phyloP scores from a whole-genome alignment of 331 rosid genomes.

The Rhamnella rubrinervis region DNA sequence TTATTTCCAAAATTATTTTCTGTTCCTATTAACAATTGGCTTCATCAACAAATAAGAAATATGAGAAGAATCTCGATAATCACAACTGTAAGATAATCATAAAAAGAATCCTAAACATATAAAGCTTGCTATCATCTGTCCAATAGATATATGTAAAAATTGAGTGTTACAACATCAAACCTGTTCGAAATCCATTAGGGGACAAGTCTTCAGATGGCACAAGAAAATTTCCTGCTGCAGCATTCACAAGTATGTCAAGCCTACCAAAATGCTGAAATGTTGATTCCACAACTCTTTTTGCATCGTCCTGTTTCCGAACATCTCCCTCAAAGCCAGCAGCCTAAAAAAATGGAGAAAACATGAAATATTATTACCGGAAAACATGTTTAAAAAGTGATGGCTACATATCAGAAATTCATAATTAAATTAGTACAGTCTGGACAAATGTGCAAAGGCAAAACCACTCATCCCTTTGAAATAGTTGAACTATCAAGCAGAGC shows the following conservation, averaged over 20 bases:
- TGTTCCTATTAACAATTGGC: too few species aligned
- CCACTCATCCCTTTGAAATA: too few species aligned
- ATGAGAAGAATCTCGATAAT: too few species aligned
- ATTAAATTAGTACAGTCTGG: too few species aligned
- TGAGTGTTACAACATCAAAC: conserved; percentile 30
- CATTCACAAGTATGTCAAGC: conserved; percentile 79
- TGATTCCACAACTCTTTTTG: conserved; percentile 63
- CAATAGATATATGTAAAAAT: not conserved
- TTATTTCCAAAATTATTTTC: too few species aligned
- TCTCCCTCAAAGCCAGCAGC: conserved; percentile 84
- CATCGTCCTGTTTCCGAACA: conserved; percentile 91
- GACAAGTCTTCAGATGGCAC: conserved; percentile 83
- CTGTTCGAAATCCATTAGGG: conserved; percentile 95
- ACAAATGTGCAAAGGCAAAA: too few species aligned
- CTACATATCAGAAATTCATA: not conserved
- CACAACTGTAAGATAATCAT: too few species aligned
- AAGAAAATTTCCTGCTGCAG: conserved; percentile 93
- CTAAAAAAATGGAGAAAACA: conserved; percentile 24
- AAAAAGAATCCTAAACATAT: too few species aligned
- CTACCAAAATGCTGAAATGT: conserved; percentile 71
- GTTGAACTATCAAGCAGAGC: too few species aligned
- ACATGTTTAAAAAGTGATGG: not conserved
- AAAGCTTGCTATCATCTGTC: too few species aligned
- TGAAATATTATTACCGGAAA: not conserved
- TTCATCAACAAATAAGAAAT: too few species aligned